Evolutionary conservation across 306 rosid genomes (phyloP), one percentile per base, ranked within the genome.

Genomic region (Trifolium subterraneum): DNA sequence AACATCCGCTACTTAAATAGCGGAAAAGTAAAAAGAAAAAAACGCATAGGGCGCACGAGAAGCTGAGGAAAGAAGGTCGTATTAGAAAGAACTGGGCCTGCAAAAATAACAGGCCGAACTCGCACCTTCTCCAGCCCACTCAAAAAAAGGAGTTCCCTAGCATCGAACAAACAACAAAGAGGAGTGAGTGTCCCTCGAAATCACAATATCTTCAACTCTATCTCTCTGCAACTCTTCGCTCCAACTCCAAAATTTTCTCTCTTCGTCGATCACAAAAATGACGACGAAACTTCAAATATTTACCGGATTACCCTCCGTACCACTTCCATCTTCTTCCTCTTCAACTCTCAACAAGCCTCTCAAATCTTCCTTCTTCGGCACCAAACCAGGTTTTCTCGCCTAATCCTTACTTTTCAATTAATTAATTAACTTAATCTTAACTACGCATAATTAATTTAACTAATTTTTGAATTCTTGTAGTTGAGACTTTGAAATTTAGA

Each of bases 241-340:
- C 54, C 75, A 29, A 16, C 33, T 29, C 33, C 33, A 29, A 29
- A 39, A 16, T 36, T 23, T 14, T 48, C 42, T 58, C 29, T 25
- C 29, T 25, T 5, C 18, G 10, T 70, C 38, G 59, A 27, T 81
- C 81, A 44, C 63, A 70, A 75, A 80, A 81, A 92, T 92, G 98
- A 78, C 96, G 48, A 76, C 92, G 16, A 87, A 92, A 52, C 69
- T 63, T 66, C 93, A 92, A 9, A 80, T 85, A 70, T 88, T 88
- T 60, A 84, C 93, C 12, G 91, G 89, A 66, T 36, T 88, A 41
- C 64, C 87, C 64, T 59, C 87, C 0, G 61, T 86, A 51, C 86
- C 86, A 18, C 79, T 74, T 71, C 89, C 82, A 75, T 50, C 86
- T 35, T 74, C 92, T 29, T 84, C 90, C 68, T 81, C 92, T 29